Conservation (phyloP, 1,139 yeast species). For the Groenewaldozyma auringiensis region DNA sequence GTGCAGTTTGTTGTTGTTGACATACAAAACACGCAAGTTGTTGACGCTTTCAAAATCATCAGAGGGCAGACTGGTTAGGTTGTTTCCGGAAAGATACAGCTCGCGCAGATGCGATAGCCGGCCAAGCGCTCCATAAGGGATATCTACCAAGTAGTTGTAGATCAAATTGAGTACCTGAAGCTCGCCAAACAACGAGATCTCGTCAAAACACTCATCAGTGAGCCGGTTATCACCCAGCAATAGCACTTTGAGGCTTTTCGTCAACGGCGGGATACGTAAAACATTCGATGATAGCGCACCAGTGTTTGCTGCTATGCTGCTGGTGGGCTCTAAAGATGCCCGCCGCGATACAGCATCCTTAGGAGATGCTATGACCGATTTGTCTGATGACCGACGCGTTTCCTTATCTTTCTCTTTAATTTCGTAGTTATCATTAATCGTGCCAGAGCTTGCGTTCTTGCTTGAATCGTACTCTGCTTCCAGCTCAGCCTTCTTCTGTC, state of each 20-base stretch:
- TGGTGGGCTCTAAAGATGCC: constrained; percentile 15
- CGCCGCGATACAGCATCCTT: constrained; percentile 19
- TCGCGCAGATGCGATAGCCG: constrained; percentile 53
- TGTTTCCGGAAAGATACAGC: constrained; percentile 80
- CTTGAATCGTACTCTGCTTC: not conserved
- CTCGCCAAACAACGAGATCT: constrained; percentile 51
- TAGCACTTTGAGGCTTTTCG: constrained; percentile 43
- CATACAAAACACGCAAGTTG: constrained; percentile 51
- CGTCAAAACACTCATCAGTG: constrained; percentile 67
- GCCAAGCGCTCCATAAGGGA: constrained; percentile 64
- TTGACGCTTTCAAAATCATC: constrained; percentile 68
- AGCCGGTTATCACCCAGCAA: constrained; percentile 79
- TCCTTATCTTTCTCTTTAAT: not conserved
- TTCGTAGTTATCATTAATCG: constrained; percentile 6
- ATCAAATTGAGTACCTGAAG: constrained; percentile 65
- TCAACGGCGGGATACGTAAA: constrained; percentile 9
- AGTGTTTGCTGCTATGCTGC: constrained; percentile 2
- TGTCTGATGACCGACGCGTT: constrained; percentile 14
- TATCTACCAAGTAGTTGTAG: constrained; percentile 75
- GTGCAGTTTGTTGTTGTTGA: constrained; percentile 79
- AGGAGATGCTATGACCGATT: constrained; percentile 21
- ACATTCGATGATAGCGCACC: constrained; percentile 4
- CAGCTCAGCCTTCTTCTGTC: not conserved
- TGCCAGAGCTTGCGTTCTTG: not conserved
- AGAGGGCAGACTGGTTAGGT: constrained; percentile 68